Evolutionary conservation across 208 protist species (phyloP).

Genomic region (Blastocrithidia nonstop): DNA sequence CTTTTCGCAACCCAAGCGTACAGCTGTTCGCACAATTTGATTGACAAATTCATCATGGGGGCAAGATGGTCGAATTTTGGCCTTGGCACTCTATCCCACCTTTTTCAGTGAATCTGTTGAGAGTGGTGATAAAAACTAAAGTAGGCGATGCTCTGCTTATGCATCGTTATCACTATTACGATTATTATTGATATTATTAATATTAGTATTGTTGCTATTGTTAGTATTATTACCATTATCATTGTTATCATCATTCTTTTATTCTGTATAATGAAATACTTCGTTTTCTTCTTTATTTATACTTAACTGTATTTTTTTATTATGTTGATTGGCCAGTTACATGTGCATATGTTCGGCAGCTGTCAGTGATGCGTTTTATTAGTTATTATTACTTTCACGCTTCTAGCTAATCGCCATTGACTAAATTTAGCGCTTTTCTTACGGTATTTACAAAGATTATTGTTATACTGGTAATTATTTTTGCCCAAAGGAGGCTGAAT

Average conservation of each 20-base stretch:
- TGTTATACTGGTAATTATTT: too few species aligned
- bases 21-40: conserved; percentile 75
- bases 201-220: not conserved
- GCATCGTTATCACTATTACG: conserved; percentile 20
- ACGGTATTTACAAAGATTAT: too few species aligned
- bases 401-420: too few species aligned
- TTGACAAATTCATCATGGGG: conserved; percentile 67
- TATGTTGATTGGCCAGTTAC: too few species aligned
- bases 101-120: conserved; percentile 85
- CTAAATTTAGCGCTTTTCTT: too few species aligned
- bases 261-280: too few species aligned
- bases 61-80: conserved; percentile 59
- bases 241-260: conserved; percentile 26
- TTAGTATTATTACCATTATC: conserved; percentile 20
- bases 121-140: conserved; percentile 62
- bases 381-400: too few species aligned
- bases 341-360: too few species aligned
- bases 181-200: not conserved
- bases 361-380: too few species aligned
- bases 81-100: conserved; percentile 78
- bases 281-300: too few species aligned
- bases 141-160: conserved; percentile 64
- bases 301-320: too few species aligned
- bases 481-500: too few species aligned
- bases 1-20: conserved; percentile 75